Conservation (phyloP, 345 rosid species). For the thale cress (Arabidopsis thaliana) region TAIR10.1 NC_003070.9:27670001-27670500, state of each 20-base stretch:
- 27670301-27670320: constrained; percentile 25
- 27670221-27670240: background rate
- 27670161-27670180: no score
- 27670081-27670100: no score
- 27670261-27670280: background rate
- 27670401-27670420: constrained; percentile 34
- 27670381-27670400: constrained; percentile 33
- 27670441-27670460: constrained; percentile 11
- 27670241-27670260: background rate
- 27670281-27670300: background rate
- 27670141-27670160: no score
- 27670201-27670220: no score
- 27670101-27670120: no score
- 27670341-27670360: constrained; percentile 27
- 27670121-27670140: no score
- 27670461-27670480: background rate
- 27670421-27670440: background rate
- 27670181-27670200: background rate
- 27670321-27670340: constrained; percentile 34
- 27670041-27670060: no score
- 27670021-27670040: no score
- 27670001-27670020: no score
- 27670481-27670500: constrained; percentile 18
- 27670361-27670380: constrained; percentile 16
- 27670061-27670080: no score